Percentiles rank a stretch among this genome's conserved stretches.
Conservation (phyloP, 2,329 filamentous ascomycete species). For the Xylaria sp. region DNA sequence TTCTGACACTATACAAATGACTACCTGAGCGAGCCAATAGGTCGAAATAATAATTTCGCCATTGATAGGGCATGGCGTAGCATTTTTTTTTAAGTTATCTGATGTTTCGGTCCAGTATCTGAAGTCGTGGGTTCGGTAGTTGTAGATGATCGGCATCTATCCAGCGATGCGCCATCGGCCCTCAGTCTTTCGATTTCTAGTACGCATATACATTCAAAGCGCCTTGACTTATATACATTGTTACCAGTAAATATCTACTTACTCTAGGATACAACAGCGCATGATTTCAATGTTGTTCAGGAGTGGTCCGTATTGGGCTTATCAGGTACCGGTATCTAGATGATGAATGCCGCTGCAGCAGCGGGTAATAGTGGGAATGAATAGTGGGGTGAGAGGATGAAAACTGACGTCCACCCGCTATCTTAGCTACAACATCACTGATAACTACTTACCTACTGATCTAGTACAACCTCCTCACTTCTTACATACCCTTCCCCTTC, state of each 20-base stretch:
- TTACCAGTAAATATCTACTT: not conserved
- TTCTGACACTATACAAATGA: not conserved
- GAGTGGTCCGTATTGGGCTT: conserved; percentile 3
- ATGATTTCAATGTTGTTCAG: not conserved
- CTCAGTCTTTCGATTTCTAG: not conserved
- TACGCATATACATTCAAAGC: not conserved
- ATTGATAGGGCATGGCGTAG: not conserved
- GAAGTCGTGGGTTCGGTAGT: too few relatives aligned
- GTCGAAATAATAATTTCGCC: too few relatives aligned
- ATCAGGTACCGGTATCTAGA: conserved; percentile 1
- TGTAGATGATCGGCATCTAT: not conserved
- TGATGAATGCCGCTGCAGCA: conserved; percentile 21
- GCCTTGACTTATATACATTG: not conserved
- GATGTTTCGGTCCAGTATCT: not conserved
- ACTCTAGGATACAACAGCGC: not conserved
- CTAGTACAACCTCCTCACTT: not conserved
- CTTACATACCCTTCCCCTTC: too few relatives aligned
- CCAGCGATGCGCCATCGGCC: not conserved
- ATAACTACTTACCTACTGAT: too few relatives aligned
- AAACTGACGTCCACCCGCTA: conserved; percentile 8
- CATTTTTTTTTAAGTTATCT: not conserved
- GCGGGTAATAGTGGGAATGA: conserved; percentile 46
- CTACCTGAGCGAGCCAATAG: not conserved
- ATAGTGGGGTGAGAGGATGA: conserved; percentile 27
- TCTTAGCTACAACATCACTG: not conserved